These are phyloP conservation scores for Pyrus pyrifolia DNA, from an alignment of 306 rosid species.

Conservation along the genomic window DNA sequence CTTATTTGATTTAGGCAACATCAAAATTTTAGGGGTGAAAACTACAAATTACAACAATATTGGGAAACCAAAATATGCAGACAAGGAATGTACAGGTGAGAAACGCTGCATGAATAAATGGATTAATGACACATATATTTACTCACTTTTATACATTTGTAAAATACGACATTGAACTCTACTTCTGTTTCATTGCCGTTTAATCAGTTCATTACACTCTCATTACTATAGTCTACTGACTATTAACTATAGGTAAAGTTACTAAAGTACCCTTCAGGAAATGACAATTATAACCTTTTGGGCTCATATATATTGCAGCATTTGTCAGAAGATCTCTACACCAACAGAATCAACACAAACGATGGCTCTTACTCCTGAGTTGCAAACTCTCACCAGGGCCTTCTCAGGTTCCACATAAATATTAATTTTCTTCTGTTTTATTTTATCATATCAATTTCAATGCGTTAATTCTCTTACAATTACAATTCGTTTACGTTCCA, in stretches of 20 bases:
- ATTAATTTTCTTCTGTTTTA: neutral
- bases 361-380: slow-evolving; percentile 53
- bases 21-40: neutral
- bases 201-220: neutral
- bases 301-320: slow-evolving; percentile 9
- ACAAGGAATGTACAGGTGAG: neutral
- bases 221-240: neutral
- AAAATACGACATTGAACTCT: neutral
- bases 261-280: neutral
- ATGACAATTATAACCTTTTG: slow-evolving; percentile 33
- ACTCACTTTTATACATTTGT: neutral
- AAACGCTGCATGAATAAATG: neutral
- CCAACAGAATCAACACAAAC: neutral
- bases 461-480: neutral
- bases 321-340: neutral
- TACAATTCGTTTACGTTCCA: neutral
- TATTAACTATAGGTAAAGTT: neutral
- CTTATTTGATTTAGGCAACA: too few relatives aligned
- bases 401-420: slow-evolving; percentile 55
- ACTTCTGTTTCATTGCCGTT: neutral
- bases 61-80: neutral
- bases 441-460: neutral
- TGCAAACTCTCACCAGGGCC: slow-evolving; percentile 60
- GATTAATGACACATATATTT: neutral
- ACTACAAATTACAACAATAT: neutral